Evolutionary conservation across 768 basidiomycete species (phyloP).

Genomic region (Paxillus ammoniavirescens): DNA sequence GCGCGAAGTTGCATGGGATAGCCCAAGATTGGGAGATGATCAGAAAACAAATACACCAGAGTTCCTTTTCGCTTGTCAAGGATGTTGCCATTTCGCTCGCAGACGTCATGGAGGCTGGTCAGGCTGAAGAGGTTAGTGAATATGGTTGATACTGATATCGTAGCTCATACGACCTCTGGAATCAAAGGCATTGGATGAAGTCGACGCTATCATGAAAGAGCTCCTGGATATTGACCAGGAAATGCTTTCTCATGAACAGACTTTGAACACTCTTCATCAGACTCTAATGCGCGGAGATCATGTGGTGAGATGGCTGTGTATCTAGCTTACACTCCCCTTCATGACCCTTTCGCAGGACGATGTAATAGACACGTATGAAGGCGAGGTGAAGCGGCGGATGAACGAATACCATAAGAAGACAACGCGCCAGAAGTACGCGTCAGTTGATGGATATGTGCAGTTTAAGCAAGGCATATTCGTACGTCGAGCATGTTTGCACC

Average conservation of each 20-base stretch:
- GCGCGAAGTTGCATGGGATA: conserved; percentile 53
- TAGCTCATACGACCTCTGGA: neutral
- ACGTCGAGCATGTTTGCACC: conserved; percentile 22
- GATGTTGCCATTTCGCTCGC: conserved; percentile 59
- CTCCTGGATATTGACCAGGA: conserved; percentile 66
- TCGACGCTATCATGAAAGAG: conserved; percentile 68
- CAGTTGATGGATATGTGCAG: conserved; percentile 51
- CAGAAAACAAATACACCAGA: conserved; percentile 44
- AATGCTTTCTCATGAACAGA: conserved; percentile 53
- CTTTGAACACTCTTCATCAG: conserved; percentile 57
- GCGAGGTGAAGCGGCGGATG: conserved; percentile 39
- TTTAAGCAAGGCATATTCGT: conserved; percentile 74
- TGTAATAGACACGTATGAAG: conserved; percentile 49
- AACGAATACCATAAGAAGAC: conserved; percentile 59
- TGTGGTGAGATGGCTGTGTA: conserved; percentile 48
- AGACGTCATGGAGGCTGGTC: conserved; percentile 56
- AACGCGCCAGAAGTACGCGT: conserved; percentile 75
- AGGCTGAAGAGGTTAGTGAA: conserved; percentile 48
- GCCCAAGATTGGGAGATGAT: conserved; percentile 62
- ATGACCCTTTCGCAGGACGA: conserved; percentile 42
- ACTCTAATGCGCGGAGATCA: conserved; percentile 50
- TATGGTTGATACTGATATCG: neutral
- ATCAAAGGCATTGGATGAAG: conserved; percentile 49
- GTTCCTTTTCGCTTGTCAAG: conserved; percentile 43
- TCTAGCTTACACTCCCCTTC: neutral